Conservation (phyloP, 495 filamentous ascomycete species). For the Neurospora sp. region DNA sequence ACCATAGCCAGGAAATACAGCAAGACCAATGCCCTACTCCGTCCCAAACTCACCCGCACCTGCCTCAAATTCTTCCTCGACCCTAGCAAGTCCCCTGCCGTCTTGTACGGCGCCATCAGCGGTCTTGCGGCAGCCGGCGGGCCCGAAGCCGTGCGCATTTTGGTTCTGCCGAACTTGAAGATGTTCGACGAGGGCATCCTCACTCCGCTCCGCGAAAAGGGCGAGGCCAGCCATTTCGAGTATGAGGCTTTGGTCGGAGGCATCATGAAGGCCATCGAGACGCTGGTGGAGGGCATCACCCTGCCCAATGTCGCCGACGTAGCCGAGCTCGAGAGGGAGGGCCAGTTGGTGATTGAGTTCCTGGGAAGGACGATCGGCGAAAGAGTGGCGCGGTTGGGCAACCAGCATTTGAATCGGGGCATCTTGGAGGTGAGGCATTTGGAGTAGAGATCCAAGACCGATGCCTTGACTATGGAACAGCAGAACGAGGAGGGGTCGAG, state of each 20-base stretch:
- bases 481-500: background rate
- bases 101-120: slow-evolving; percentile 78
- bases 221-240: slow-evolving; percentile 44
- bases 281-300: slow-evolving; percentile 22
- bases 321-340: slow-evolving; percentile 31
- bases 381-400: slow-evolving; percentile 42
- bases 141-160: slow-evolving; percentile 61
- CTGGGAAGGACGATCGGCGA: slow-evolving; percentile 52
- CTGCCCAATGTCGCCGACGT: slow-evolving; percentile 15
- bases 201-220: slow-evolving; percentile 48
- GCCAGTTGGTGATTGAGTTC: slow-evolving; percentile 41
- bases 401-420: slow-evolving; percentile 38
- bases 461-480: background rate
- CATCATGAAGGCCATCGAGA: slow-evolving; percentile 48
- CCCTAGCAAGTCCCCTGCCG: slow-evolving; percentile 62
- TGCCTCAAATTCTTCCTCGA: slow-evolving; percentile 88
- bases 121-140: slow-evolving; percentile 70
- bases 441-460: slow-evolving; percentile 11
- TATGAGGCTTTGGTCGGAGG: slow-evolving; percentile 53
- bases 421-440: slow-evolving; percentile 38
- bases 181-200: slow-evolving; percentile 61
- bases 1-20: slow-evolving; percentile 67
- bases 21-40: slow-evolving; percentile 61
- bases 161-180: slow-evolving; percentile 72
- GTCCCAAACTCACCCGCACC: slow-evolving; percentile 78